Base-by-base conservation (phyloP, 2,329 filamentous ascomycete genomes). In the Canariomyces notabilis region DNA sequence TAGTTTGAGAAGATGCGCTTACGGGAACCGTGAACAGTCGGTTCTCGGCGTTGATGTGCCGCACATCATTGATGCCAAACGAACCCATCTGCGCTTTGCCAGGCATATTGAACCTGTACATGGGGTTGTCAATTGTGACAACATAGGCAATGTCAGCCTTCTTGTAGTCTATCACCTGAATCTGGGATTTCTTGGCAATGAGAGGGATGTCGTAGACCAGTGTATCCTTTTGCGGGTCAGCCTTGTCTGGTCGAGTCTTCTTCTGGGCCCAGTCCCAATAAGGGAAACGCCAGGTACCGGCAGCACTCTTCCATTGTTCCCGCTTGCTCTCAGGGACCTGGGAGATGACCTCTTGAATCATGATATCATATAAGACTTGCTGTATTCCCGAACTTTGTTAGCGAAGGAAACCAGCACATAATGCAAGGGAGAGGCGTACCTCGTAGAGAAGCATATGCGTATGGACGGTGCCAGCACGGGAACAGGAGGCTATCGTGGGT, bases 191-290 rank as follows among this genome's bases (percentile, higher is more conserved):
- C 26, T 41, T 29, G n/a, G 38, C 20, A 14, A 41, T 41, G 21
- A 41, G 38, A 6, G 42, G 42, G 18, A 44, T 22, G 32, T 44
- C 26, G 14, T 44, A 44, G 34, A 37, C 29, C 22, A 22, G 34
- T 8, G 37, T 5, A 11, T 37, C 26, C 32, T 37, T 18, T 6
- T 40, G n/a, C n/a, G n/a, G n/a, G n/a, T n/a, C n/a, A n/a, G n/a
- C 44, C 2, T 20, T 32, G 6, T n/a, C n/a, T n/a, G n/a, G n/a
- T n/a, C 16, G 36, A 3, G 19, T 31, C 41, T 44, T 48, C 36
- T 48, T 48, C 32, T 29, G 26, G 4, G 46, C 46, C 46, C 40
- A 48, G 21, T 44, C 46, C 46, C 40, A 48, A 36, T 44, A 48
- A 2, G 46, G 46, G 9, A 48, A 23, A 2, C 46, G 35, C 46